Conservation (phyloP, 2,329 filamentous ascomycete species). For the Neofusicoccum parvum region DNA sequence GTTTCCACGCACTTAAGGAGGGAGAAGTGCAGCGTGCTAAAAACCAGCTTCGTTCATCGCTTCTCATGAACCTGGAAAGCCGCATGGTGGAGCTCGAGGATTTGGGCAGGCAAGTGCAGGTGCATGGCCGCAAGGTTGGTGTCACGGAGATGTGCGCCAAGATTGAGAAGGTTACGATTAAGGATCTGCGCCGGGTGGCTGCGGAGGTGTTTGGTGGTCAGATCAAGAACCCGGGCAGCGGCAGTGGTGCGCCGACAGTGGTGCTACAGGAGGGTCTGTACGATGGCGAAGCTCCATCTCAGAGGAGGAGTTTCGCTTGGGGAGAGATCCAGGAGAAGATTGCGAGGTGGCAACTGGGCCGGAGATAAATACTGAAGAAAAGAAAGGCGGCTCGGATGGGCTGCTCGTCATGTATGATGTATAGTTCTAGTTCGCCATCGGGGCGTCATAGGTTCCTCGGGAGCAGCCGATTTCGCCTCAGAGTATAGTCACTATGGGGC, state of each 20-base stretch:
- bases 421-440: not conserved
- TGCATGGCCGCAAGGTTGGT: conserved; percentile 90
- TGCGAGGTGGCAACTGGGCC: conserved; percentile 78
- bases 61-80: conserved; percentile 97
- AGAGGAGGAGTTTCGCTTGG: conserved; percentile 73
- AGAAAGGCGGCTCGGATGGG: not conserved
- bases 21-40: conserved; percentile 89
- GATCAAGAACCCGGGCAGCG: conserved; percentile 72
- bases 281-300: conserved; percentile 61
- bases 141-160: conserved; percentile 89
- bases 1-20: conserved; percentile 70
- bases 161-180: conserved; percentile 79
- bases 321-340: conserved; percentile 88
- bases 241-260: conserved; percentile 88
- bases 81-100: conserved; percentile 98
- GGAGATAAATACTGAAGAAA: conserved; percentile 43
- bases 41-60: conserved; percentile 86
- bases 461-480: not conserved
- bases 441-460: not conserved
- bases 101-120: conserved; percentile 89
- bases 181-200: conserved; percentile 82
- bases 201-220: conserved; percentile 74
- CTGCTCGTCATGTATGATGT: not conserved
- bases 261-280: conserved; percentile 85
- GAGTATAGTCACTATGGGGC: not conserved